These are phyloP conservation scores for Poteriospumella lacustris DNA, from an alignment of 108 stramenopile species.

Conservation along the genomic window DNA sequence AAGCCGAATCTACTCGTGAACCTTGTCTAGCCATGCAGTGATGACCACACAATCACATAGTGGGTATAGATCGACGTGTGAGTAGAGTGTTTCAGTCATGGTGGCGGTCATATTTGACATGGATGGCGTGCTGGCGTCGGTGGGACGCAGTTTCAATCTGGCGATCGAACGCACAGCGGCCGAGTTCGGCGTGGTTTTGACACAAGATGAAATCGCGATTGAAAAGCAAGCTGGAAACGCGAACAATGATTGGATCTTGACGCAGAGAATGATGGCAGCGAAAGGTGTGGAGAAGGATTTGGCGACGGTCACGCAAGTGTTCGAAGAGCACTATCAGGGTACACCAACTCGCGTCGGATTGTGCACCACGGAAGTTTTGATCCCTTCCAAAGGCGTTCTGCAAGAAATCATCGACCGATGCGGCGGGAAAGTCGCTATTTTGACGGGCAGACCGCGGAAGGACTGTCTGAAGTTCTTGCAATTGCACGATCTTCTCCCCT, in stretches of 20 bases:
- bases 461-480: conserved; percentile 76
- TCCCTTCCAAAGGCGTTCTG: conserved; percentile 59
- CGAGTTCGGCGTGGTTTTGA: conserved; percentile 63
- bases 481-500: conserved; percentile 46
- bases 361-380: conserved; percentile 66
- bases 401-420: conserved; percentile 57
- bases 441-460: conserved; percentile 72
- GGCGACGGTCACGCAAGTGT: conserved; percentile 71
- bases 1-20: too few relatives aligned
- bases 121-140: conserved; percentile 87
- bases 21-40: too few relatives aligned
- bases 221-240: conserved; percentile 74
- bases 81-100: too few relatives aligned
- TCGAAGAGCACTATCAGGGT: conserved; percentile 78
- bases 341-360: conserved; percentile 44
- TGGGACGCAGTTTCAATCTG: conserved; percentile 66
- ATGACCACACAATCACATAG: too few relatives aligned
- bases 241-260: conserved; percentile 86
- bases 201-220: conserved; percentile 55
- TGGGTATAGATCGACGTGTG: too few relatives aligned
- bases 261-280: conserved; percentile 57
- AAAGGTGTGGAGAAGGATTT: conserved; percentile 46
- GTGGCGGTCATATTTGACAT: conserved; percentile 86
- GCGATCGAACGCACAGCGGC: conserved; percentile 69
- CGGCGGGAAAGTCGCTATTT: conserved; percentile 60